phyloP scores from a whole-genome alignment of 2,329 filamentous ascomycete genomes.

The Verticillium isaacii region DNA sequence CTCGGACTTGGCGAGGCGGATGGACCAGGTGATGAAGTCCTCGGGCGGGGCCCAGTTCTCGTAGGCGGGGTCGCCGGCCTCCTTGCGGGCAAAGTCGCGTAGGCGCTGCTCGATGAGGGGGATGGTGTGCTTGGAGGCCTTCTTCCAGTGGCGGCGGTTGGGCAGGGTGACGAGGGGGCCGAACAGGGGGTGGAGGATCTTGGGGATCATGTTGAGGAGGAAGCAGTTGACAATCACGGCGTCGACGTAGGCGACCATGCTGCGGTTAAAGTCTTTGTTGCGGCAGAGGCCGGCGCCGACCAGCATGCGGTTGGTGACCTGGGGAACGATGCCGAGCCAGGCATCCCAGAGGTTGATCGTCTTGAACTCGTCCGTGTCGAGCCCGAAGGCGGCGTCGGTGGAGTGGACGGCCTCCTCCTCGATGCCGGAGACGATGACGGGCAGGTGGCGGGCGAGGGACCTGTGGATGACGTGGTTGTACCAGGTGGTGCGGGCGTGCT shows the following conservation, averaged over 20 bases:
- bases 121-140: constrained; percentile 32
- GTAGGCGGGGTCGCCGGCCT: constrained; percentile 31
- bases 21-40: constrained; percentile 54
- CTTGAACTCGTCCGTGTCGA: constrained; percentile 28
- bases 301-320: constrained; percentile 37
- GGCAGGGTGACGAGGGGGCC: constrained; percentile 38
- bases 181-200: constrained; percentile 42
- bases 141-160: constrained; percentile 42
- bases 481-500: constrained; percentile 29
- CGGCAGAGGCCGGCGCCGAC: constrained; percentile 32
- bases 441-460: constrained; percentile 35
- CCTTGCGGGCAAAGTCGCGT: constrained; percentile 36
- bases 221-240: constrained; percentile 40
- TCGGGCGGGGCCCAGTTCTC: constrained; percentile 41
- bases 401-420: constrained; percentile 33
- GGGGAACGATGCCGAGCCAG: constrained; percentile 35
- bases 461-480: constrained; percentile 37
- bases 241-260: constrained; percentile 44
- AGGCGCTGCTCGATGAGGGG: constrained; percentile 47
- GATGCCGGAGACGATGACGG: constrained; percentile 31
- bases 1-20: constrained; percentile 44
- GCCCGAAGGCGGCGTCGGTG: constrained; percentile 27
- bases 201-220: constrained; percentile 40
- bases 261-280: constrained; percentile 39
- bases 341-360: constrained; percentile 39